phyloP scores from a whole-genome alignment of 176 grass and related monocot species.

The Pontederia crassipes region DNA sequence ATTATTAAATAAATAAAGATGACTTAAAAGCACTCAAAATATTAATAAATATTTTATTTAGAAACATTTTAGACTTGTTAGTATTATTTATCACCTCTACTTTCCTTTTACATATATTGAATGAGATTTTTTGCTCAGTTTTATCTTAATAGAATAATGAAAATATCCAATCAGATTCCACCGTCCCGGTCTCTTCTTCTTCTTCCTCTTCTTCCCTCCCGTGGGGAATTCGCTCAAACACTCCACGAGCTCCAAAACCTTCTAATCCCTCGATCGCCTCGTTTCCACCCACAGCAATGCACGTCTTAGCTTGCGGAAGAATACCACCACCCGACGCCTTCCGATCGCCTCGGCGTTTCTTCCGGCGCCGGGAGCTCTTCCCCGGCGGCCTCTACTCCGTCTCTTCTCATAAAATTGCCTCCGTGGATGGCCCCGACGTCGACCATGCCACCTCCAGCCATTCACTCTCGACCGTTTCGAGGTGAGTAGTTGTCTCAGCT shows the following conservation, averaged over 20 bases:
- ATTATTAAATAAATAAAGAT: too few relatives aligned
- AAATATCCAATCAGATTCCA: background rate
- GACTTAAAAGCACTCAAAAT: too few relatives aligned
- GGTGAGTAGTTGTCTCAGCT: background rate
- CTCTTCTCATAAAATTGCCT: background rate
- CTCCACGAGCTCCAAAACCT: too few relatives aligned
- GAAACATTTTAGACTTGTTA: too few relatives aligned
- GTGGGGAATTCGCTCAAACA: background rate
- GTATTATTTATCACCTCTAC: too few relatives aligned
- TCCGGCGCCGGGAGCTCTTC: slow-evolving; percentile 32
- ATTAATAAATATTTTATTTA: too few relatives aligned
- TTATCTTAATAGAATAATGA: too few relatives aligned
- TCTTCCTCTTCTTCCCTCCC: background rate
- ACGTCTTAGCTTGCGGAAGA: slow-evolving; percentile 19
- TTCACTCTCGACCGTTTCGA: slow-evolving; percentile 1
- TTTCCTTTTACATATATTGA: too few relatives aligned
- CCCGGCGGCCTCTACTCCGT: slow-evolving; percentile 22
- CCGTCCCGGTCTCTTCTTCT: background rate
- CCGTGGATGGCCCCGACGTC: background rate
- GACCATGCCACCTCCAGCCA: slow-evolving; percentile 21
- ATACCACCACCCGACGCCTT: slow-evolving; percentile 15
- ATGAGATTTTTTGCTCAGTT: too few relatives aligned
- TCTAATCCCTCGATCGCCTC: background rate
- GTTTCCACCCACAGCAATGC: slow-evolving; percentile 15
- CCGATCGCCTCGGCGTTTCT: slow-evolving; percentile 10